Conservation (phyloP, 768 basidiomycete genomes). For the Tephrocybe sp. region DNA sequence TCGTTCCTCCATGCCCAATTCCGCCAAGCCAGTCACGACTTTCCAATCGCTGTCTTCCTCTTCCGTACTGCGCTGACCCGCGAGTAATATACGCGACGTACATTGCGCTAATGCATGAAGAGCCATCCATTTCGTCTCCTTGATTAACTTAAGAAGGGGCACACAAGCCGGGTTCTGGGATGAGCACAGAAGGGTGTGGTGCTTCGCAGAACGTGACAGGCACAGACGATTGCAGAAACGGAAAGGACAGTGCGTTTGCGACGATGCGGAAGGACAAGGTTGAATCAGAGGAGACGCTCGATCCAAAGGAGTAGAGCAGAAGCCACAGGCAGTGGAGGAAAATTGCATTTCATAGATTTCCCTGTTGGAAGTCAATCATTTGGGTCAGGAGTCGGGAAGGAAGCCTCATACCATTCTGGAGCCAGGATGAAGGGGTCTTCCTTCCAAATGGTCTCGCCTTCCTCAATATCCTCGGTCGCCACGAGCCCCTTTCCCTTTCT, state of each 20-base stretch:
- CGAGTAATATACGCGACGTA: constrained; percentile 61
- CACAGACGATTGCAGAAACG: constrained; percentile 85
- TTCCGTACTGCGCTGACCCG: constrained; percentile 45
- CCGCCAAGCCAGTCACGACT: constrained; percentile 63
- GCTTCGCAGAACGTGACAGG: constrained; percentile 57
- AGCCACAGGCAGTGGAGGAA: constrained; percentile 60
- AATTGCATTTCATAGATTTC: constrained; percentile 73
- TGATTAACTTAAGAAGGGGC: constrained; percentile 60
- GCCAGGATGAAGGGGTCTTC: constrained; percentile 81
- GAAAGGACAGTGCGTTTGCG: constrained; percentile 47
- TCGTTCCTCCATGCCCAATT: constrained; percentile 74
- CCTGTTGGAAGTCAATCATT: constrained; percentile 38
- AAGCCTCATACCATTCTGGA: constrained; percentile 65
- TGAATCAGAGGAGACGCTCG: constrained; percentile 46
- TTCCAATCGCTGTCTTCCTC: constrained; percentile 51
- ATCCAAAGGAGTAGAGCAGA: constrained; percentile 69
- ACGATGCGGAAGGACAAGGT: constrained; percentile 49
- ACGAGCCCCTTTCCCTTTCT: constrained; percentile 85
- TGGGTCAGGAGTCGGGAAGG: background rate
- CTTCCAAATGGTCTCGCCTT: constrained; percentile 80
- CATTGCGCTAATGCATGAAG: constrained; percentile 72
- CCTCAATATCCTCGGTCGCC: constrained; percentile 61
- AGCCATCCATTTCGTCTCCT: constrained; percentile 69
- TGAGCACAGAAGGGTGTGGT: constrained; percentile 74
- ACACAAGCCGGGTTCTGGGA: constrained; percentile 69